phyloP scores from a whole-genome alignment of 495 filamentous ascomycete genomes.

The Xylaria intraflava region DNA sequence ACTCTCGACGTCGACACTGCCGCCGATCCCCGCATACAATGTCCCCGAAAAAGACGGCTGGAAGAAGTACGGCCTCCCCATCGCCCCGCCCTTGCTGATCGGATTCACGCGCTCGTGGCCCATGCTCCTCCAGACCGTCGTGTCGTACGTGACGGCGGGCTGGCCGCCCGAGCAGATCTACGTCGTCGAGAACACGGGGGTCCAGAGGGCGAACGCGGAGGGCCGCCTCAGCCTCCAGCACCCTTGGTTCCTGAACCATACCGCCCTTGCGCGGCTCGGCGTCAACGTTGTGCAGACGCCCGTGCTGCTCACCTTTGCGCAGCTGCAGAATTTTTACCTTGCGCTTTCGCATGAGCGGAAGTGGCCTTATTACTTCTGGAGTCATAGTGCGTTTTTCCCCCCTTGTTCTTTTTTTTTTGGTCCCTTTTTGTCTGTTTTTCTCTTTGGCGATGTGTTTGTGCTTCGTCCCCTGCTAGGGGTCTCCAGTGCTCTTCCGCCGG shows the following conservation, averaged over 20 bases:
- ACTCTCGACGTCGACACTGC: constrained; percentile 28
- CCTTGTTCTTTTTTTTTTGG: not conserved
- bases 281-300: constrained; percentile 54
- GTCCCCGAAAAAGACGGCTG: constrained; percentile 24
- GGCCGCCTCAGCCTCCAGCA: constrained; percentile 51
- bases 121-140: constrained; percentile 52
- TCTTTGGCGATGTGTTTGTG: not conserved
- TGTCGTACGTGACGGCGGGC: constrained; percentile 54
- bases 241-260: constrained; percentile 57
- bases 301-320: constrained; percentile 53
- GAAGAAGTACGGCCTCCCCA: constrained; percentile 31
- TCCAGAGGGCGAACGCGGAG: constrained; percentile 47
- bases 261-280: constrained; percentile 43
- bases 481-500: too few relatives aligned
- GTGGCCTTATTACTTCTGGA: constrained; percentile 53
- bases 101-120: constrained; percentile 56
- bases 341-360: constrained; percentile 30
- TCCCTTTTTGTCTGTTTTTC: not conserved
- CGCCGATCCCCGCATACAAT: constrained; percentile 41
- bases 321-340: constrained; percentile 58
- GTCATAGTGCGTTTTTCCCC: constrained; percentile 23
- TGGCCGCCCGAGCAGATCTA: constrained; percentile 57
- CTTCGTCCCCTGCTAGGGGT: not conserved
- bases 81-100: constrained; percentile 49
- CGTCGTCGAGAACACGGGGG: constrained; percentile 58